Evolutionary conservation across 169 alveolate species (phyloP), one percentile per base, ranked within the genome.

Genomic region (Cardiosporidium cionae): DNA sequence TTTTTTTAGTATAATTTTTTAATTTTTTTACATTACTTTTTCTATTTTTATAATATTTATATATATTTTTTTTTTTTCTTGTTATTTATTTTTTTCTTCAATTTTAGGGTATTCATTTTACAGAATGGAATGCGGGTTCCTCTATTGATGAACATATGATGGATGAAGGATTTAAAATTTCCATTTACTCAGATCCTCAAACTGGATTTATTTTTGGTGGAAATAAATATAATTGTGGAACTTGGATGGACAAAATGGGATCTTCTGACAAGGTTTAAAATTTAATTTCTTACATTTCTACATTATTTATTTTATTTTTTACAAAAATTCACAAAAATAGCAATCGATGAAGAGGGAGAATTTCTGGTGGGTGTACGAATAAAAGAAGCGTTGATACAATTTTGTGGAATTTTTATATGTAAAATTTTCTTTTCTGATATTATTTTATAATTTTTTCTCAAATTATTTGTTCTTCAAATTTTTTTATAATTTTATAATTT

Each of bases 241-340:
- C 99, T 0, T 94, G 99, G 99, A 95, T 95, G 99, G 99, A 95
- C 80, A 94, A 94, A 74, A 94, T 92, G 96, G 99, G 99, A 23
- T 90, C 96, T 3, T 84, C 93, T 6, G 91, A 79, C 22, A 90
- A 85, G 66, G 91, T 92, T 7, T 83, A 86, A 34, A 90, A 87
- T 76, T 80, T 80, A 73, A 92, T 27, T 32, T 7, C 67, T 7
- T 27, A 58, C 25, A 29, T 7, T 32, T 58, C 7, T 27, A 7
- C 67, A 29, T 16, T 16, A 16, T 9, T 16, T 16, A 16, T 16
- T 16, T 44, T 16, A 44, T 16, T 9, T 16, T 16, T 16, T 9
- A 44, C n/a, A 9, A 16, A 44, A 44, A 44, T 16, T 16, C 58
- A 16, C 58, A 44, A 16, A 16, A 9, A 16, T 9, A 16, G n/a